phyloP scores from a whole-genome alignment of 2,329 filamentous ascomycete species.

The Fusarium sp. region DNA sequence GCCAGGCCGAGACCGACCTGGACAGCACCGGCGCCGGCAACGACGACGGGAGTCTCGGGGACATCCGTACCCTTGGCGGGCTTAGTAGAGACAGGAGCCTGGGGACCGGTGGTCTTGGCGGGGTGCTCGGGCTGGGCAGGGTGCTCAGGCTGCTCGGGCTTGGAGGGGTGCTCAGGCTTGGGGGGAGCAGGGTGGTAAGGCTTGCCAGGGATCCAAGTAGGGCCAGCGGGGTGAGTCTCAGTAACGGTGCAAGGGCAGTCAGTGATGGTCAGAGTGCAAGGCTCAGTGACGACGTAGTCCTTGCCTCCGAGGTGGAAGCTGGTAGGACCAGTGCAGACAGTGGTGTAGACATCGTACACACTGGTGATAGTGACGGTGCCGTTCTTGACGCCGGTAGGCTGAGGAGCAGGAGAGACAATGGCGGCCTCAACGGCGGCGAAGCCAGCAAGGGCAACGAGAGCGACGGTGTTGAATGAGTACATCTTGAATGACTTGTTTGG shows the following conservation, averaged over 20 bases:
- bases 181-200: neutral
- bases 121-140: neutral
- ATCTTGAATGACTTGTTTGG: constrained; percentile 37
- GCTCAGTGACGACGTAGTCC: constrained; percentile 63
- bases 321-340: constrained; percentile 59
- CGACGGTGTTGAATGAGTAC: constrained; percentile 39
- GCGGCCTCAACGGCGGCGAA: constrained; percentile 33
- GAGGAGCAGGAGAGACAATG: constrained; percentile 8
- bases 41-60: constrained; percentile 39
- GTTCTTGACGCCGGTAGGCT: constrained; percentile 28
- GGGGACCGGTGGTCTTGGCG: neutral
- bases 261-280: constrained; percentile 64
- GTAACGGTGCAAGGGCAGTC: constrained; percentile 62
- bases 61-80: constrained; percentile 12
- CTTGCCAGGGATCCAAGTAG: constrained; percentile 23
- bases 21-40: constrained; percentile 38
- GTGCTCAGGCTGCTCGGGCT: neutral
- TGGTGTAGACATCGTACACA: constrained; percentile 50
- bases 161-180: neutral
- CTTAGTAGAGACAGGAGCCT: neutral
- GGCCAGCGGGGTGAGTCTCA: constrained; percentile 43
- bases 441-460: constrained; percentile 39
- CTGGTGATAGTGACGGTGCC: constrained; percentile 45
- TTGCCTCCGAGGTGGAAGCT: constrained; percentile 60
- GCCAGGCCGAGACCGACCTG: constrained; percentile 45